These are phyloP conservation scores for Phytopythium montanum DNA, from an alignment of 352 stramenopile genomes.

Conservation along the genomic window DNA sequence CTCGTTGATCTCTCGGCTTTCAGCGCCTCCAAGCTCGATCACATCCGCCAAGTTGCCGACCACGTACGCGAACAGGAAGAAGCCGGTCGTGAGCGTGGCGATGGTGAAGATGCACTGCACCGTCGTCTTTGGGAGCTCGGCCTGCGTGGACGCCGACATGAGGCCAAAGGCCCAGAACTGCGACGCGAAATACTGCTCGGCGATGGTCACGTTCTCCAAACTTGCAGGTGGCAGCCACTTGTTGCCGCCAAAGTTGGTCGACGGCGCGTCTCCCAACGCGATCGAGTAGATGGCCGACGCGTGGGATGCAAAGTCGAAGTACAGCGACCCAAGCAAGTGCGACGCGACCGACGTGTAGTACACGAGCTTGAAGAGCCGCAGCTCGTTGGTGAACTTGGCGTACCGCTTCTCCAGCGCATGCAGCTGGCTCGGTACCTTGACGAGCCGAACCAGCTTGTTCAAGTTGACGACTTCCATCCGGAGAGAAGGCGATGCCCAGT, in stretches of 20 bases:
- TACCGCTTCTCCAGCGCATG: slow-evolving; percentile 32
- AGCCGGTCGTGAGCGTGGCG: slow-evolving; percentile 30
- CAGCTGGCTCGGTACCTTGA: slow-evolving; percentile 29
- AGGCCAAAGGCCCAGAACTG: slow-evolving; percentile 62
- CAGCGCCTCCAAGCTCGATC: slow-evolving; percentile 37
- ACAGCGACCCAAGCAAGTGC: slow-evolving; percentile 44
- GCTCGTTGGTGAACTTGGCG: slow-evolving; percentile 36
- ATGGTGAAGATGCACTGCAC: slow-evolving; percentile 45
- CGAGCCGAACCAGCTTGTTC: slow-evolving; percentile 48
- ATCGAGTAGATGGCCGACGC: slow-evolving; percentile 9
- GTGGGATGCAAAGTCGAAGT: slow-evolving; percentile 51
- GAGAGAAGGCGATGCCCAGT: slow-evolving; percentile 24
- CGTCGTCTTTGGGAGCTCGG: slow-evolving; percentile 34
- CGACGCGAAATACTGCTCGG: slow-evolving; percentile 35
- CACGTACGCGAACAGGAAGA: slow-evolving; percentile 60
- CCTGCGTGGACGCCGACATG: slow-evolving; percentile 47
- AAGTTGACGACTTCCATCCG: slow-evolving; percentile 42
- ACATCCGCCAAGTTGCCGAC: slow-evolving; percentile 57
- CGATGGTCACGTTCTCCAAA: slow-evolving; percentile 18
- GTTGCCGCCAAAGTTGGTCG: slow-evolving; percentile 32
- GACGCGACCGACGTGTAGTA: slow-evolving; percentile 48
- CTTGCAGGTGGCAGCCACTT: slow-evolving; percentile 27
- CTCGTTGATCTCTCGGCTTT: slow-evolving; percentile 43
- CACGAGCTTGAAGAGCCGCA: slow-evolving; percentile 43
- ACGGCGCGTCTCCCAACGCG: neutral